Conservation (phyloP, 129 eudicot species). For the Ambrosia trifida region DNA sequence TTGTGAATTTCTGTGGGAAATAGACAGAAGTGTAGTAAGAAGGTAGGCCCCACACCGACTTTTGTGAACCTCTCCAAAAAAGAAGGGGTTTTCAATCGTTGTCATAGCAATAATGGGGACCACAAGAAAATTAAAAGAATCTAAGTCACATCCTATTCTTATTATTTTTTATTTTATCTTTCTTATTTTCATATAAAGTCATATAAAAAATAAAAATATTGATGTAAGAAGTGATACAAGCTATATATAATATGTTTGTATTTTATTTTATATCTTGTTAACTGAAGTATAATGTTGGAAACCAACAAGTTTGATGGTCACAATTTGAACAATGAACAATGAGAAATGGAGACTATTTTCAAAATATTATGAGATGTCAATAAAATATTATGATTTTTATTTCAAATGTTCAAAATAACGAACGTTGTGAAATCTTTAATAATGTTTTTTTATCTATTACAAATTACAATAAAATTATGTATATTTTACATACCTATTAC, state of each 20-base stretch:
- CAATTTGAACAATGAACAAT: not conserved
- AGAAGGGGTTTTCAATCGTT: conserved; percentile 41
- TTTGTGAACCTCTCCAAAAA: conserved; percentile 47
- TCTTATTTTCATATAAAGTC: not conserved
- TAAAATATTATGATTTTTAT: not conserved
- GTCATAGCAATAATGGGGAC: conserved; percentile 41
- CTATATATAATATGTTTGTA: not conserved
- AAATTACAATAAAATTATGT: no score
- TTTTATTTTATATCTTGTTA: not conserved
- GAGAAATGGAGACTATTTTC: not conserved
- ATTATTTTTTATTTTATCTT: not conserved
- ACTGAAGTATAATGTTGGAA: not conserved
- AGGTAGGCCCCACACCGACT: conserved; percentile 40
- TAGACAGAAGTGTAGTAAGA: conserved; percentile 37
- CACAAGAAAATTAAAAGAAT: conserved; percentile 36
- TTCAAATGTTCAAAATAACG: not conserved
- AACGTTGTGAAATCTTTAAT: not conserved
- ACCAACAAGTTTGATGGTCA: conserved; percentile 5
- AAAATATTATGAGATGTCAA: not conserved
- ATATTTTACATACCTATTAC: no score
- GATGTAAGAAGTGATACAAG: not conserved
- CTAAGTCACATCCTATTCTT: conserved; percentile 33
- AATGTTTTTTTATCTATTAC: no score
- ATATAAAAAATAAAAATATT: not conserved
- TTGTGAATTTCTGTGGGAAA: conserved; percentile 43